Conservation (phyloP, 345 rosid species). For the Citrus reticulata region DNA sequence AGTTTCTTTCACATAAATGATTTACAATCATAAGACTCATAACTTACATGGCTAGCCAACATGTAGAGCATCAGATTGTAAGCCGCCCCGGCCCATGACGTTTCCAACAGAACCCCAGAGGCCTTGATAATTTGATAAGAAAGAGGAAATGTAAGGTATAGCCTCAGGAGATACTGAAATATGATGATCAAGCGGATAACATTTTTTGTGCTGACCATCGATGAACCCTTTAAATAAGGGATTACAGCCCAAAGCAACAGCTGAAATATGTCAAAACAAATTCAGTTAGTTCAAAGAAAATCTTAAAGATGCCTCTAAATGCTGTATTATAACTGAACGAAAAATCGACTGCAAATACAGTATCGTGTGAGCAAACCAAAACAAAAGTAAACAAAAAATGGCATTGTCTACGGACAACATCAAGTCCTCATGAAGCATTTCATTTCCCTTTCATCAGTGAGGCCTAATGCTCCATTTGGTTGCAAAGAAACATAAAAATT, state of each 20-base stretch:
- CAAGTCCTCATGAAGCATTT: background rate
- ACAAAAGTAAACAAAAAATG: background rate
- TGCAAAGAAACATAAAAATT: background rate
- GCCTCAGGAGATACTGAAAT: slow-evolving; percentile 44
- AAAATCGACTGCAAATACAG: background rate
- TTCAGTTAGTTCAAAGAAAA: background rate
- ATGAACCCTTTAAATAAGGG: slow-evolving; percentile 31
- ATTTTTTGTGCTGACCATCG: slow-evolving; percentile 22
- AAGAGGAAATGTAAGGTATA: slow-evolving; percentile 52
- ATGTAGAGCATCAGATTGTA: slow-evolving; percentile 46
- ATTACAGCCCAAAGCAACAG: slow-evolving; percentile 45
- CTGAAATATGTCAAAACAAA: slow-evolving; percentile 22
- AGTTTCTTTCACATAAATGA: background rate
- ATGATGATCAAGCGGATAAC: slow-evolving; percentile 37
- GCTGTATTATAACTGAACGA: background rate
- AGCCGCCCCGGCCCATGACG: slow-evolving; percentile 57
- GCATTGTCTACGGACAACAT: background rate
- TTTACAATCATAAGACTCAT: background rate
- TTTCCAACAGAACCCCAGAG: slow-evolving; percentile 42
- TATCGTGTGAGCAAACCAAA: background rate
- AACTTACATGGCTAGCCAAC: slow-evolving; percentile 55
- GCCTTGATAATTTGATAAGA: slow-evolving; percentile 37
- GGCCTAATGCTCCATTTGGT: background rate
- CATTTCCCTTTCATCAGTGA: background rate
- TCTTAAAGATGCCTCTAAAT: background rate